A percentile compares a stretch with the other conserved stretches of the same genome.
phyloP scores from a whole-genome alignment of 2,329 filamentous ascomycete genomes.

The Cercospora nicotianae region DNA sequence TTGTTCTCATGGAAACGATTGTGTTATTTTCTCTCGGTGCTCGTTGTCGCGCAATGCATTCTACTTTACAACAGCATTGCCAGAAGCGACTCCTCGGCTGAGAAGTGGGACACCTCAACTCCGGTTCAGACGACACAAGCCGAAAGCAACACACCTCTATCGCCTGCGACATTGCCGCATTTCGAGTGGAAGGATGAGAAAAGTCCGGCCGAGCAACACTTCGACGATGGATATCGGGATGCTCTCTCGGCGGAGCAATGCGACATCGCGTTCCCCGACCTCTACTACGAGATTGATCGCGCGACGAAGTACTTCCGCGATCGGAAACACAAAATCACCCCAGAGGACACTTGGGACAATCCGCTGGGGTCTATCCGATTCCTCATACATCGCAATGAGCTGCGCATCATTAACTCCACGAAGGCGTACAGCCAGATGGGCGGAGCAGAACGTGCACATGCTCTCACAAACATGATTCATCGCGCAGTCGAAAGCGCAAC shows the following conservation, averaged over 20 bases:
- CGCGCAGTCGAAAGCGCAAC: slow-evolving; percentile 45
- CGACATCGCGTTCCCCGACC: slow-evolving; percentile 30
- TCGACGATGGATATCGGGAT: slow-evolving; percentile 5
- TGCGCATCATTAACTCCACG: slow-evolving; percentile 29
- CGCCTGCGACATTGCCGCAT: background rate
- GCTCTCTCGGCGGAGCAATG: slow-evolving; percentile 26
- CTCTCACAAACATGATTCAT: slow-evolving; percentile 47
- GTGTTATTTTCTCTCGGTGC: background rate
- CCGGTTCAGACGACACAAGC: background rate
- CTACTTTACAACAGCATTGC: slow-evolving; percentile 2
- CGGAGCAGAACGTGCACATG: slow-evolving; percentile 29
- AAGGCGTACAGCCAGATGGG: slow-evolving; percentile 26
- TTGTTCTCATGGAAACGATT: slow-evolving; percentile 1
- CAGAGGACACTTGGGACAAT: slow-evolving; percentile 22
- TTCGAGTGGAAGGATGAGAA: background rate
- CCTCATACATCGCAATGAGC: slow-evolving; percentile 33
- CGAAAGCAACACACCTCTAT: background rate
- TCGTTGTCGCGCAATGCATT: slow-evolving; percentile 2
- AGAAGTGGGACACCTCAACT: background rate
- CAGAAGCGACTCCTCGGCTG: background rate
- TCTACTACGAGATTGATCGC: slow-evolving; percentile 35
- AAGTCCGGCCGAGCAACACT: background rate
- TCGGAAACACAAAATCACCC: slow-evolving; percentile 22
- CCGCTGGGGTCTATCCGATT: slow-evolving; percentile 27
- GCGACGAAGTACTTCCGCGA: slow-evolving; percentile 28